Evolutionary conservation across 768 basidiomycete species (phyloP).

Genomic region (Lactifluus hygrophoroides): DNA sequence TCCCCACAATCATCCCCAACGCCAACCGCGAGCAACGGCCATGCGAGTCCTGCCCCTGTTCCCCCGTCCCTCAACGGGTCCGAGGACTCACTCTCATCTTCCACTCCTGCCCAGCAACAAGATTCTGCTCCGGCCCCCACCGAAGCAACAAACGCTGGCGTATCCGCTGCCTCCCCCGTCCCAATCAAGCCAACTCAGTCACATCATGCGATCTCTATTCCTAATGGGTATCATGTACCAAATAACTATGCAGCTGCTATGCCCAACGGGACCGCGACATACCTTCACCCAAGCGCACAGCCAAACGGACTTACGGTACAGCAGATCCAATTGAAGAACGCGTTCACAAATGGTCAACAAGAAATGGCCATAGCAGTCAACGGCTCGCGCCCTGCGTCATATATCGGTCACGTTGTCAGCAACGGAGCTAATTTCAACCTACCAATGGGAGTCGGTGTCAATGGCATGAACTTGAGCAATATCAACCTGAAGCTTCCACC

Average conservation of each 20-base stretch:
- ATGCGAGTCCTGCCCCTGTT: constrained; percentile 3
- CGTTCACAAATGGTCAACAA: constrained; percentile 32
- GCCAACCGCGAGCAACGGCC: constrained; percentile 13
- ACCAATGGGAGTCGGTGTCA: constrained; percentile 18
- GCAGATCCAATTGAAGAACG: constrained; percentile 53
- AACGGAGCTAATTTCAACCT: constrained; percentile 36
- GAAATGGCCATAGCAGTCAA: constrained; percentile 23
- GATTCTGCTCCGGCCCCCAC: constrained; percentile 1
- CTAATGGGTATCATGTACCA: constrained; percentile 36
- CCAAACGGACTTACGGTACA: constrained; percentile 42
- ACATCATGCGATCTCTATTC: constrained; percentile 28
- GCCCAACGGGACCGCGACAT: constrained; percentile 26
- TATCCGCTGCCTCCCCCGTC: constrained; percentile 29
- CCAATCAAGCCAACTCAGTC: constrained; percentile 44
- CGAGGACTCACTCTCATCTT: constrained; percentile 18
- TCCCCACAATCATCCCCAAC: constrained; percentile 17
- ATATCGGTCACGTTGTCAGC: constrained; percentile 31
- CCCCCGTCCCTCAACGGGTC: constrained; percentile 16
- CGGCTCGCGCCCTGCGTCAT: constrained; percentile 27
- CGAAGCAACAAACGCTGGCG: constrained; percentile 1
- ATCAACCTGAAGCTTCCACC: constrained; percentile 37
- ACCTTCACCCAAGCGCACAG: constrained; percentile 28
- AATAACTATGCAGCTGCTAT: constrained; percentile 37
- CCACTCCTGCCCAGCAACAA: constrained; percentile 12
- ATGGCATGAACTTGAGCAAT: constrained; percentile 32